Conservation (phyloP, 2,329 filamentous ascomycete genomes). For the Xylaria sp. region DNA sequence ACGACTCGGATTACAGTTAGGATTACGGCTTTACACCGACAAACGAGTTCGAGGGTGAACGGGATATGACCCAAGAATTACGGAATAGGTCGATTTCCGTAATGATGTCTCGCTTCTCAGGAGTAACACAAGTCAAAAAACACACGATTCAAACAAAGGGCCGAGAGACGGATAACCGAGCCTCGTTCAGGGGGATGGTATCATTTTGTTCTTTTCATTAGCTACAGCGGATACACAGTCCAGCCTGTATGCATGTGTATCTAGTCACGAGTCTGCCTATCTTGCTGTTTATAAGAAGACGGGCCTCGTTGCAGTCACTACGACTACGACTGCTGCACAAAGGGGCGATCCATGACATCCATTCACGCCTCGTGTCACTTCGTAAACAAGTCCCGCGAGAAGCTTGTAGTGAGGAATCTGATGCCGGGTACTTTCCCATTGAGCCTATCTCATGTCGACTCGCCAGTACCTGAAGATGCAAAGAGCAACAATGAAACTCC, state of each 20-base stretch:
- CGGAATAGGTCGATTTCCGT: no score
- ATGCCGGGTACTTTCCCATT: constrained; percentile 36
- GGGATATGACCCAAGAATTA: no score
- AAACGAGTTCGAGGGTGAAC: no score
- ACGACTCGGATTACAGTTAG: no score
- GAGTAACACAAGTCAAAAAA: neutral
- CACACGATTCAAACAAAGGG: neutral
- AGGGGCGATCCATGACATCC: constrained; percentile 12
- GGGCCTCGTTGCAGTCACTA: constrained; percentile 10
- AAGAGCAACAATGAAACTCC: constrained; percentile 60
- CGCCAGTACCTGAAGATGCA: constrained; percentile 50
- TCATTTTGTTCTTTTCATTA: constrained; percentile 20
- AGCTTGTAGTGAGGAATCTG: constrained; percentile 24
- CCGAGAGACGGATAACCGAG: neutral
- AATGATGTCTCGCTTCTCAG: no score
- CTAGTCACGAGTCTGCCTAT: constrained; percentile 17
- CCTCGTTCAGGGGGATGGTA: constrained; percentile 8
- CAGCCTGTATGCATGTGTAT: constrained; percentile 1
- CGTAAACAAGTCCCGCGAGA: constrained; percentile 11
- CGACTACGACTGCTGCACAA: constrained; percentile 15
- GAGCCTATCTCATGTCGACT: constrained; percentile 36
- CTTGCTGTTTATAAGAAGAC: constrained; percentile 5
- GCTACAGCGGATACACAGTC: constrained; percentile 1
- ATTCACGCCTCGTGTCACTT: constrained; percentile 21
- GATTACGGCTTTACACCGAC: no score